Evolutionary conservation across 2,329 filamentous ascomycete genomes (phyloP).

Genomic region (Hypocrella siamensis): DNA sequence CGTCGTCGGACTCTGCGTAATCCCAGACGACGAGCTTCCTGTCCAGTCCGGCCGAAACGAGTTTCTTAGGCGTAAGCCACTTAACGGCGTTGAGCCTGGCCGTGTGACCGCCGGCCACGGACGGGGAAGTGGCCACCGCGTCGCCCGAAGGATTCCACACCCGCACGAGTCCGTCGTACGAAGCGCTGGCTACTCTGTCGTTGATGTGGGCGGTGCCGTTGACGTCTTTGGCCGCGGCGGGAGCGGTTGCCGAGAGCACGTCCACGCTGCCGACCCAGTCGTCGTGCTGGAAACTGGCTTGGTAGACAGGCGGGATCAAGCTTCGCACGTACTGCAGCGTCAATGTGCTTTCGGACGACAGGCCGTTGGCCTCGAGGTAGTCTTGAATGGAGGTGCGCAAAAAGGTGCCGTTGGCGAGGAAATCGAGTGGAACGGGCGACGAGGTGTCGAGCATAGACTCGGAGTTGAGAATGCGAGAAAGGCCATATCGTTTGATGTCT

Average conservation of each 20-base stretch:
- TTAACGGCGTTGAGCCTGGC: conserved; percentile 68
- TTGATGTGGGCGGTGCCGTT: conserved; percentile 13
- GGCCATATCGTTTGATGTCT: conserved; percentile 56
- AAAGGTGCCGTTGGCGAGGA: conserved; percentile 87
- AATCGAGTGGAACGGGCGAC: conserved; percentile 69
- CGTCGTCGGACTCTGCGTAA: conserved; percentile 52
- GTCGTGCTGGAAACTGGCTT: conserved; percentile 89
- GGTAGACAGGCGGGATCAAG: conserved; percentile 73
- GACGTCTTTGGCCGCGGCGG: conserved; percentile 37
- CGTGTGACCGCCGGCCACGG: conserved; percentile 57
- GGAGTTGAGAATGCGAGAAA: conserved; percentile 56
- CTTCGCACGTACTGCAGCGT: conserved; percentile 88
- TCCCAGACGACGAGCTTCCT: conserved; percentile 82
- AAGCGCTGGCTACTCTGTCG: conserved; percentile 66
- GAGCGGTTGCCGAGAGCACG: conserved; percentile 55
- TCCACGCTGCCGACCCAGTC: conserved; percentile 91
- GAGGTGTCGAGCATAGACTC: conserved; percentile 53
- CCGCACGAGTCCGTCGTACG: conserved; percentile 77
- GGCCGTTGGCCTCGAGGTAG: conserved; percentile 71
- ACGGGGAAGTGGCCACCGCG: conserved; percentile 60
- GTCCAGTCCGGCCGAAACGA: conserved; percentile 75
- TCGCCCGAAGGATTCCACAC: conserved; percentile 87
- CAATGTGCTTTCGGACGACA: conserved; percentile 76
- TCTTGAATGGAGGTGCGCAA: conserved; percentile 80
- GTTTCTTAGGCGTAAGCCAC: conserved; percentile 62